Base-by-base conservation (phyloP, 176 grass and related monocot species). In the Saccharum officinarum region DNA sequence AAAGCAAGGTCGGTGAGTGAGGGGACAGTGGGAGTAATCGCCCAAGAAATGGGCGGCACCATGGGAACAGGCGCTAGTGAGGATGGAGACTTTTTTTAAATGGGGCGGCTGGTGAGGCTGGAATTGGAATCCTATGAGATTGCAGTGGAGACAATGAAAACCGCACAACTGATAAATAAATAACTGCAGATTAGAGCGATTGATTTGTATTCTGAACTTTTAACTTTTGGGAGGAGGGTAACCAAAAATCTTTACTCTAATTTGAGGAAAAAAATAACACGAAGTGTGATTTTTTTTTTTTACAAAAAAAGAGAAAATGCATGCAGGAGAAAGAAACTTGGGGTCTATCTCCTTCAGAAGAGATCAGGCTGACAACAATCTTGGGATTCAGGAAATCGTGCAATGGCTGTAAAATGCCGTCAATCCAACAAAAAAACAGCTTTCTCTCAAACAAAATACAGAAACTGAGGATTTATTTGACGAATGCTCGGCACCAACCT, bases 21-120 rank as follows among this genome's bases (percentile, higher is more conserved):
- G 87, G 84, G 84, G 89, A 97, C 94, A 92, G 70, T 74, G 59
- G 65, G 94, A 92, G 93, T 92, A 86, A 92, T 92, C 87, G 67
- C 22, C 69, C 73, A 83, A 65, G 85, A 84, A 93, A 93, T 77
- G 89, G 79, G 86, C n/a, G 91, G 88, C 91, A 92, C 89, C 89
- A 92, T 88, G 86, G 83, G 82, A 83, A 87, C 91, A 88, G 74
- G 73, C 72, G 69, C 69, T 80, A 69, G 73, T 84, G 86, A 28
- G 28, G 28, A 28, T 28, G 28, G 28, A 28, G 1, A 28, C 28
- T 28, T 28, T 28, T 28, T 28, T 28, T 28, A 28, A 28, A 28
- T 28, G 28, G 28, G 28, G 28, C 28, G 28, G 28, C 28, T 28
- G 28, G 28, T 28, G 28, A 86, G 73, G 41, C 76, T 25, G 69